A percentile compares a stretch with the other conserved stretches of the same genome.
phyloP scores from a whole-genome alignment of 139 green algal genomes.

The Ostreobium quekettii region DNA sequence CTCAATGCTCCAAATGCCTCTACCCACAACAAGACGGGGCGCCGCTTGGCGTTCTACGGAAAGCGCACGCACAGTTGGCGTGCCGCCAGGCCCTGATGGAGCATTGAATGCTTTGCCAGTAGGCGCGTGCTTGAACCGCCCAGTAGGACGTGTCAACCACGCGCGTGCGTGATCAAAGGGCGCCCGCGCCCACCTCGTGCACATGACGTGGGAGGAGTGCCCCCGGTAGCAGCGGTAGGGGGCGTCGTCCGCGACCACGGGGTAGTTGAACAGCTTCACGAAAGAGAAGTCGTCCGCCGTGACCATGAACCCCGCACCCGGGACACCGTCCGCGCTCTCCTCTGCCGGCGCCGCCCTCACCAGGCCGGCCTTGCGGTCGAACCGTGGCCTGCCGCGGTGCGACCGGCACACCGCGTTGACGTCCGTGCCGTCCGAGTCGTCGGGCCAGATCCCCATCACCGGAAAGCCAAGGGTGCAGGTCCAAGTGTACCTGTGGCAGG shows the following conservation, averaged over 20 bases:
- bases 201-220: constrained; percentile 37
- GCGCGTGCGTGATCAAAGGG: no score
- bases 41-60: no score
- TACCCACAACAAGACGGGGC: no score
- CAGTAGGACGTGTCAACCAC: no score
- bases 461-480: constrained; percentile 35
- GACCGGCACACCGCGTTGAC: constrained; percentile 36
- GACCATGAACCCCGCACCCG: constrained; percentile 33
- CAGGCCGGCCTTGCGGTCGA: constrained; percentile 6
- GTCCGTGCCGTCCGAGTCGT: constrained; percentile 34
- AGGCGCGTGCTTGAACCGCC: no score
- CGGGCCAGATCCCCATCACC: constrained; percentile 52
- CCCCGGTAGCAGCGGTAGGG: constrained; percentile 46
- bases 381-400: constrained; percentile 12
- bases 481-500: constrained; percentile 27
- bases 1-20: no score
- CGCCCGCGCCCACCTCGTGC: constrained; percentile 21
- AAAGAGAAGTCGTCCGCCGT: constrained; percentile 44
- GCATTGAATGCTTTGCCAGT: no score
- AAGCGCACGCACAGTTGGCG: no score
- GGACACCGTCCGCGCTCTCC: constrained; percentile 34
- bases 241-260: constrained; percentile 46
- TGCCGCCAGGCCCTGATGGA: no score
- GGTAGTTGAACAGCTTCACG: constrained; percentile 51
- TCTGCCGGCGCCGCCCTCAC: constrained; percentile 20